Conservation (phyloP, 345 rosid species). For the Pseudoturritis turrita region DNA sequence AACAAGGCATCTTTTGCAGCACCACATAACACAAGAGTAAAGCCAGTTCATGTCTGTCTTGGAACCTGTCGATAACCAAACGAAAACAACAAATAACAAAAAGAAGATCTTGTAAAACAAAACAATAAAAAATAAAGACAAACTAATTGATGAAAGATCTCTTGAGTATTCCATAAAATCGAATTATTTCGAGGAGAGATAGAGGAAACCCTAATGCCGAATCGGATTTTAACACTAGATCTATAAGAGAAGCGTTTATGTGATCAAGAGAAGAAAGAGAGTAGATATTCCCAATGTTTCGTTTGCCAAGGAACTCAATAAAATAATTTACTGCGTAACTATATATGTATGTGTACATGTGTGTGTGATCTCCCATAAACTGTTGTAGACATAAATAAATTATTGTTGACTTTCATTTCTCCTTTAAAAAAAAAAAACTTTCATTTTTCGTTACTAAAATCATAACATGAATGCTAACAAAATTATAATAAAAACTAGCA, state of each 20-base stretch:
- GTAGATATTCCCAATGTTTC: not conserved
- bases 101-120: not conserved
- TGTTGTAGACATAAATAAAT: not conserved
- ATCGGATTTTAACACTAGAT: not conserved
- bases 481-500: not conserved
- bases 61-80: constrained; percentile 57
- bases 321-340: not conserved
- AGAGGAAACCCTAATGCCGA: constrained; percentile 35
- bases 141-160: constrained; percentile 14
- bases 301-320: constrained; percentile 10
- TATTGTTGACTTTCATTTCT: not conserved
- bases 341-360: not conserved
- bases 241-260: not conserved
- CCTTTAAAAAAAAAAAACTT: no score
- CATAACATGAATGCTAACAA: not conserved
- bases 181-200: not conserved
- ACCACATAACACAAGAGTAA: constrained; percentile 24
- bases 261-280: not conserved
- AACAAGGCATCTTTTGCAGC: constrained; percentile 27
- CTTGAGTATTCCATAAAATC: constrained; percentile 24
- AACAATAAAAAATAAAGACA: not conserved
- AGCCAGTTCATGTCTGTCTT: constrained; percentile 55
- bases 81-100: constrained; percentile 13
- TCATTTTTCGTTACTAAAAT: not conserved
- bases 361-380: not conserved